Percentiles rank a stretch among this genome's conserved stretches.
Evolutionary conservation across 208 protist genomes (phyloP).

Genomic region (Porcisia hertigi): DNA sequence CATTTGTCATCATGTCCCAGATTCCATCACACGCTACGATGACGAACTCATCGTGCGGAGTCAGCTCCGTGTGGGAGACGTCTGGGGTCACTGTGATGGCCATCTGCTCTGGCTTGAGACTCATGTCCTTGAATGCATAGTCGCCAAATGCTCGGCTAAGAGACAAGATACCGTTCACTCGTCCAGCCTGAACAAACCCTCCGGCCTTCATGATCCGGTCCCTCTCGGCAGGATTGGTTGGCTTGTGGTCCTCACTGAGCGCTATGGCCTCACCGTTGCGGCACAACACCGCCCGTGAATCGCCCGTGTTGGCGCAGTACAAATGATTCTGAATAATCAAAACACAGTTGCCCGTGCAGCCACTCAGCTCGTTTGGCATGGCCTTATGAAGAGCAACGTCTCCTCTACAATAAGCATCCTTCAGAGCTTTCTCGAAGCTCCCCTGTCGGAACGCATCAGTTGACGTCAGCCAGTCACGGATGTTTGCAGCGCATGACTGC

Average conservation of each 20-base stretch:
- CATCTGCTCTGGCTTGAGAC: constrained; percentile 73
- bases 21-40: constrained; percentile 94
- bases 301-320: constrained; percentile 94
- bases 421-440: constrained; percentile 71
- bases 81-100: constrained; percentile 78
- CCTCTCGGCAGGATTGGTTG: constrained; percentile 77
- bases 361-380: constrained; percentile 79
- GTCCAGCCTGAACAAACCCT: constrained; percentile 88
- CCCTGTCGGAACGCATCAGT: constrained; percentile 53
- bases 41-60: constrained; percentile 89
- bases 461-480: constrained; percentile 76
- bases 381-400: constrained; percentile 72
- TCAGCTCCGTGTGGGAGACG: constrained; percentile 76
- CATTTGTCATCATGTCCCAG: constrained; percentile 93
- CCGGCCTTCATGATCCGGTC: constrained; percentile 89
- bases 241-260: constrained; percentile 96
- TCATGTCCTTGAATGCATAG: constrained; percentile 88
- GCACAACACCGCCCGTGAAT: constrained; percentile 91
- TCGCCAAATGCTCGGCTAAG: constrained; percentile 95
- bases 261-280: constrained; percentile 83
- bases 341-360: constrained; percentile 83
- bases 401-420: constrained; percentile 65
- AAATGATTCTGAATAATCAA: constrained; percentile 87
- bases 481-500: constrained; percentile 72
- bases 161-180: constrained; percentile 95